Conservation (phyloP, 495 filamentous ascomycete species). For the Articulospora tetracladia region DNA sequence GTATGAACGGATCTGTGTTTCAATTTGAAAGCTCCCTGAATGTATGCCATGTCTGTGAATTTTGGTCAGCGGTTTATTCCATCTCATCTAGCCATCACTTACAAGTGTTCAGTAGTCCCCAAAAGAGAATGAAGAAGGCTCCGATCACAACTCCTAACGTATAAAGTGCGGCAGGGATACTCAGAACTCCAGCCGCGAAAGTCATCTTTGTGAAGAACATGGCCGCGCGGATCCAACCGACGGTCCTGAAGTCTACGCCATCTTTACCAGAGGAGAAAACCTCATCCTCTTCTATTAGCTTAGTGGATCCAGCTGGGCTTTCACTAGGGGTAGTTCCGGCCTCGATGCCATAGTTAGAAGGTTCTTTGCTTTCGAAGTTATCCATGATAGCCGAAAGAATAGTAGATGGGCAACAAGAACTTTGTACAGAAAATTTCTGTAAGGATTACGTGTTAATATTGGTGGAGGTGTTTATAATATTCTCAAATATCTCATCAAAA, state of each 20-base stretch:
- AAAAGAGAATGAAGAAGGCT: constrained; percentile 33
- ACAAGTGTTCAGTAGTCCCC: constrained; percentile 33
- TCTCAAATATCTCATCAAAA: too few species aligned
- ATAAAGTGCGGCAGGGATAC: constrained; percentile 31
- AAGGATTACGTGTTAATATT: too few species aligned
- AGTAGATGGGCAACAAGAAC: too few species aligned
- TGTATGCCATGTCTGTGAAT: constrained; percentile 20
- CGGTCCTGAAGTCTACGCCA: constrained; percentile 48
- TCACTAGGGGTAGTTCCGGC: too few species aligned
- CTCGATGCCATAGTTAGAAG: too few species aligned
- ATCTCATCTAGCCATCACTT: background rate
- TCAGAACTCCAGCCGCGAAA: constrained; percentile 38
- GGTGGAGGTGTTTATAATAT: too few species aligned
- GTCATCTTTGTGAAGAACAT: constrained; percentile 49
- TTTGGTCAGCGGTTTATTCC: background rate
- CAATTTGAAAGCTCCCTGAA: constrained; percentile 31
- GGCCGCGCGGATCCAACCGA: constrained; percentile 46
- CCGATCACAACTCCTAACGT: constrained; percentile 34
- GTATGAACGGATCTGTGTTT: constrained; percentile 34
- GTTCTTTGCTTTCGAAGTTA: too few species aligned
- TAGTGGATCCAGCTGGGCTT: too few species aligned
- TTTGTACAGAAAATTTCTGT: too few species aligned
- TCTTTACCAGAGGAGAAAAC: constrained; percentile 44
- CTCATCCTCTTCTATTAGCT: constrained; percentile 51
- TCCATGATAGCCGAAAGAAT: too few species aligned